These are phyloP conservation scores for Pharnaceum exiguum DNA, from an alignment of 148 eudicot species.

Conservation along the genomic window DNA sequence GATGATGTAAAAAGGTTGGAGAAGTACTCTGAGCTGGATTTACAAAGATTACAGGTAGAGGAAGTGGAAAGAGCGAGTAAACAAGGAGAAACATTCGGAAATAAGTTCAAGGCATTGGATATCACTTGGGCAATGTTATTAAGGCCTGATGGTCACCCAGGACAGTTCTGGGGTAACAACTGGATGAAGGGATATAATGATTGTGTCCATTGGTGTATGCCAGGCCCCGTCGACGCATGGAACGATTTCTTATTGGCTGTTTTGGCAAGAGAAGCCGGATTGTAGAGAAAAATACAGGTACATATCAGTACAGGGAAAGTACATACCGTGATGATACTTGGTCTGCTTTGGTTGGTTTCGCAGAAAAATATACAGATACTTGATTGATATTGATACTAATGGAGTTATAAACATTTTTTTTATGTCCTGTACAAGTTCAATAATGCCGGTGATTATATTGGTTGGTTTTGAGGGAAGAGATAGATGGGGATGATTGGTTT, in stretches of 20 bases:
- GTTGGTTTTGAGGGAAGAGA: no score
- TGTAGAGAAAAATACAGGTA: background rate
- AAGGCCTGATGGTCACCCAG: conserved; percentile 79
- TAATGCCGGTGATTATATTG: no score
- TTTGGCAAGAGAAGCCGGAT: conserved; percentile 25
- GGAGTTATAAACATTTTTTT: background rate
- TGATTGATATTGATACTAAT: background rate
- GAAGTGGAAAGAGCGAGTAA: conserved; percentile 35
- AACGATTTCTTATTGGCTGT: conserved; percentile 54
- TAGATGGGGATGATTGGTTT: no score
- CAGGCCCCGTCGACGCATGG: conserved; percentile 75
- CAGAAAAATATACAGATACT: no score
- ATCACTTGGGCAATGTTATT: conserved; percentile 45
- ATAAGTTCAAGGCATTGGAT: conserved; percentile 47
- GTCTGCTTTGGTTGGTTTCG: no score
- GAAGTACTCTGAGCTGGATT: conserved; percentile 25
- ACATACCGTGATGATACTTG: conserved; percentile 11
- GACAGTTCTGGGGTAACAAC: conserved; percentile 45
- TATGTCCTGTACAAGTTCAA: no score
- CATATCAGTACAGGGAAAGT: conserved; percentile 16
- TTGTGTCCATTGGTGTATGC: conserved; percentile 84
- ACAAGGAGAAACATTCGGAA: conserved; percentile 21
- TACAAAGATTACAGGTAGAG: conserved; percentile 37
- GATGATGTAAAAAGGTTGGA: conserved; percentile 3
- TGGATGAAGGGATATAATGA: conserved; percentile 70